Percentiles rank a stretch among this genome's conserved stretches.
phyloP scores from a whole-genome alignment of 306 rosid species.

The Pterocarpus santalinus region DNA sequence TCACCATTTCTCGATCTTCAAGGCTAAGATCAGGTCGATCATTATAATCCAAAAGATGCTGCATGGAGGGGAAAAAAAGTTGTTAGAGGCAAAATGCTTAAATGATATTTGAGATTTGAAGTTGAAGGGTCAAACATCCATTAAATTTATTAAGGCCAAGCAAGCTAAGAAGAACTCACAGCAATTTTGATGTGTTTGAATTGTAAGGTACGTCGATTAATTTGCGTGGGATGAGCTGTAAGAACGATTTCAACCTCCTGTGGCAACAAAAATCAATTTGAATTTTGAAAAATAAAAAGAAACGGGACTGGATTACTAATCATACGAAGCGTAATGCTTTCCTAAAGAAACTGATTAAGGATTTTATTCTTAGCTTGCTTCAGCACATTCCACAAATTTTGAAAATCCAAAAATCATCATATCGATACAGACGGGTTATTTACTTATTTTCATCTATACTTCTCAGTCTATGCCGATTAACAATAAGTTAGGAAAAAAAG shows the following conservation, averaged over 20 bases:
- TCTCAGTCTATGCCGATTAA: slow-evolving; percentile 18
- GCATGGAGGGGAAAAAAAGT: slow-evolving; percentile 39
- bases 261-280: slow-evolving; percentile 28
- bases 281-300: slow-evolving; percentile 27
- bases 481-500: slow-evolving; percentile 4
- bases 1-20: slow-evolving; percentile 87
- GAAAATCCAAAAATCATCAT: neutral
- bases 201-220: slow-evolving; percentile 95
- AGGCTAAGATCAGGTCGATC: slow-evolving; percentile 80
- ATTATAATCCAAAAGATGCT: slow-evolving; percentile 89
- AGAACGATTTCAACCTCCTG: slow-evolving; percentile 98
- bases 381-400: slow-evolving; percentile 7
- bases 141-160: slow-evolving; percentile 8
- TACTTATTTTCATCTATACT: slow-evolving; percentile 1
- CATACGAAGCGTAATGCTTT: slow-evolving; percentile 2
- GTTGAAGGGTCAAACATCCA: slow-evolving; percentile 20
- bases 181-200: slow-evolving; percentile 88
- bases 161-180: slow-evolving; percentile 55
- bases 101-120: slow-evolving; percentile 39
- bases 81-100: slow-evolving; percentile 36
- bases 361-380: slow-evolving; percentile 5
- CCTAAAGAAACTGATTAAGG: neutral
- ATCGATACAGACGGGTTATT: neutral
- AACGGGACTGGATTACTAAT: neutral
- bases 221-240: slow-evolving; percentile 98